These are phyloP conservation scores for Tylopilus sp. DNA, from an alignment of 768 basidiomycete genomes.

Conservation along the genomic window DNA sequence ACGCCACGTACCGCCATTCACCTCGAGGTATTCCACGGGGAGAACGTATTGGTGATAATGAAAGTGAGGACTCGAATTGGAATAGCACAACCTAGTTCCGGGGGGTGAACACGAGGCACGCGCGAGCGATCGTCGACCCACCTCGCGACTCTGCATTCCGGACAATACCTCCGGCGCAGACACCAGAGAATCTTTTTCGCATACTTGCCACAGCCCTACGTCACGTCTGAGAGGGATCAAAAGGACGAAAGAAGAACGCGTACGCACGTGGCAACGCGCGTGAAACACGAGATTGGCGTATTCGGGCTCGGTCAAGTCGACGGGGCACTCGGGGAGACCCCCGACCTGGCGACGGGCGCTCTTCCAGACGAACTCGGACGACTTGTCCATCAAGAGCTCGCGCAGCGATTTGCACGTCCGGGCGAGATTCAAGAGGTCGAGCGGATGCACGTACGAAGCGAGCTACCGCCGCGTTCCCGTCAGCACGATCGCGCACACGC, in stretches of 20 bases:
- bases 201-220: neutral
- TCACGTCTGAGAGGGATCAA: neutral
- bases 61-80: neutral
- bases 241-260: too few relatives aligned
- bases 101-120: neutral
- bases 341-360: slow-evolving; percentile 28
- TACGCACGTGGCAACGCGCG: neutral
- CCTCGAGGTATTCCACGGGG: neutral
- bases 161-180: slow-evolving; percentile 4
- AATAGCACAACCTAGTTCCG: neutral
- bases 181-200: neutral
- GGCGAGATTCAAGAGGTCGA: slow-evolving; percentile 1
- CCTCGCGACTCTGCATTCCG: slow-evolving; percentile 1
- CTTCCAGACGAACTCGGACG: slow-evolving; percentile 29
- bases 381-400: slow-evolving; percentile 27
- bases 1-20: neutral
- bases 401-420: slow-evolving; percentile 6
- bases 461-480: neutral
- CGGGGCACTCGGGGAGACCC: slow-evolving; percentile 32
- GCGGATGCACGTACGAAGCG: neutral
- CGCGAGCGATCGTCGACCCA: neutral
- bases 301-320: slow-evolving; percentile 34
- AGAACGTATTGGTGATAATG: neutral
- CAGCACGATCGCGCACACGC: neutral
- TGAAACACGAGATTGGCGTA: neutral